phyloP scores from a whole-genome alignment of 495 filamentous ascomycete species.

The Diplogelasinospora grovesii region DNA sequence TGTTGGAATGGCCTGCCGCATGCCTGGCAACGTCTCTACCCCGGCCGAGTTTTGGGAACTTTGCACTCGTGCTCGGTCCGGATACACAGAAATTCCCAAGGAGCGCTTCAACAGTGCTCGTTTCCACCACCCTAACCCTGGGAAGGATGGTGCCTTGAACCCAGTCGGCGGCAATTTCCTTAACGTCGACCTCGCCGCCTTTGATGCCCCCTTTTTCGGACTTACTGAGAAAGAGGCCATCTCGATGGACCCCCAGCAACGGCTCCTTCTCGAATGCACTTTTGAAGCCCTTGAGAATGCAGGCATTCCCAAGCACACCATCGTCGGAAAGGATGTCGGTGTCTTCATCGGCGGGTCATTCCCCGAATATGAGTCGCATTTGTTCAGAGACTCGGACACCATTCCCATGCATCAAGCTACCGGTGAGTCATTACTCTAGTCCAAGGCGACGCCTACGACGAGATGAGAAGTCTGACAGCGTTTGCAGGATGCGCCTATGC shows the following conservation, averaged over 20 bases:
- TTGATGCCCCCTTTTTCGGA: constrained; percentile 84
- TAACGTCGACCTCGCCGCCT: constrained; percentile 60
- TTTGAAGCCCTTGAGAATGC: constrained; percentile 86
- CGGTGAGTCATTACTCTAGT: constrained; percentile 21
- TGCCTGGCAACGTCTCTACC: constrained; percentile 48
- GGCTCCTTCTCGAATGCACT: constrained; percentile 69
- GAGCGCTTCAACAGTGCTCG: constrained; percentile 64
- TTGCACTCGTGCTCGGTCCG: constrained; percentile 52
- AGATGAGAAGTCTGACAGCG: background rate
- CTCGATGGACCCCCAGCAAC: constrained; percentile 79
- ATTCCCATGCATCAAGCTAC: constrained; percentile 45
- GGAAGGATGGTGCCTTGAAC: constrained; percentile 63
- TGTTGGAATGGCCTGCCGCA: constrained; percentile 49
- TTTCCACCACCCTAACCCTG: constrained; percentile 69
- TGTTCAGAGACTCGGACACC: constrained; percentile 67
- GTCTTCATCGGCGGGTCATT: constrained; percentile 83
- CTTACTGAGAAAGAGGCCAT: constrained; percentile 65
- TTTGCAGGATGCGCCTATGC: constrained; percentile 36
- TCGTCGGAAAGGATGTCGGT: constrained; percentile 68
- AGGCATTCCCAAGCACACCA: constrained; percentile 72
- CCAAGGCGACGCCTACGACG: background rate
- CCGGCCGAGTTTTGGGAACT: constrained; percentile 53
- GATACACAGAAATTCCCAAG: constrained; percentile 54
- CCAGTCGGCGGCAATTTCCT: constrained; percentile 79
- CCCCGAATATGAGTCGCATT: constrained; percentile 77